Evolutionary conservation across 129 eudicot species (phyloP), one percentile per base, ranked within the genome.

Genomic region (Saposhnikovia divaricata): DNA sequence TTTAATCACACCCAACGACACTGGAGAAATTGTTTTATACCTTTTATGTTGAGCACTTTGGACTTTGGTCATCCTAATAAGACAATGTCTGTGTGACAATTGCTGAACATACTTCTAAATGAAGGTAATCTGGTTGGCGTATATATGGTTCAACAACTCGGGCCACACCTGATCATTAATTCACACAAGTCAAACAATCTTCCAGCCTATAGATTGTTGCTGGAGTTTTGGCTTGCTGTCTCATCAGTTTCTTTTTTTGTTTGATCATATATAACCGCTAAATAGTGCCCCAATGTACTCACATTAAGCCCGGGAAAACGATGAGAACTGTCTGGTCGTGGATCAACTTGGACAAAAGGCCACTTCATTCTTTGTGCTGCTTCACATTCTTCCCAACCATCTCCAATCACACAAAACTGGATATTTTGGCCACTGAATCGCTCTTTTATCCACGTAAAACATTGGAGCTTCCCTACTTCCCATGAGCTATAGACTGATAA

Each of bases 331-430:
- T 68, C 87, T 4, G 97, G 97, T 78, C 73, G 81, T 1, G 88
- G 90, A 74, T 93, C 97, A 12, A 93, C 84, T 80, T 91, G 89
- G 72, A 93, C 97, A 83, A 93, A 93, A 12, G 97, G 98, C 98
- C 98, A 93, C 84, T 80, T 88, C 95, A 91, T 81, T 72, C 85
- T 78, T 81, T 93, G 84, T 3, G 98, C 95, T 19, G 98, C 98
- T 87, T 87, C 89, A 83, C 98, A 91, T 87, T 93, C 98, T 83
- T 93, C 98, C 97, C 97, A 91, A 40, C 97, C 97, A 77, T 93
- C 98, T 55, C 98, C 98, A 65, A 93, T 93, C 10, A 85, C 98
- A 72, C 98, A 93, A 72, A 91, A 93, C 78, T 85, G 90, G 71
- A 89, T 93, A 59, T 93, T 83, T 47, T 90, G 86, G 70, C 92